These are phyloP conservation scores for Xylaria cubensis DNA, from an alignment of 495 filamentous ascomycete genomes.

Conservation along the genomic window DNA sequence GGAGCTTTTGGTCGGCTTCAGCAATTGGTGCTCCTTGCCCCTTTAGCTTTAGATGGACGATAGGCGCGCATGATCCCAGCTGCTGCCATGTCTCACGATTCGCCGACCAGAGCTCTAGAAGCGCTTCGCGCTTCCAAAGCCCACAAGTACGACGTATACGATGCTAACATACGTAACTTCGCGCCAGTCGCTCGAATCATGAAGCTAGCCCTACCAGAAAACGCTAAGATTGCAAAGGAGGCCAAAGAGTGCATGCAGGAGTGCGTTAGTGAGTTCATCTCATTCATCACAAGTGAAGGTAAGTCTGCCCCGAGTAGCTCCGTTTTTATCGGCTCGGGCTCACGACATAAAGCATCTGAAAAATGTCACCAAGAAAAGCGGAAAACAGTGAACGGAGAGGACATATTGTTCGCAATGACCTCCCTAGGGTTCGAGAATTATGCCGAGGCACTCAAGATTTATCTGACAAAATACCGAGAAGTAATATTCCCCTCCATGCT, in stretches of 20 bases:
- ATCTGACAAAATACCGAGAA: conserved; percentile 96
- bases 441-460: conserved; percentile 95
- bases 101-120: conserved; percentile 54
- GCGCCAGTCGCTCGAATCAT: conserved; percentile 98
- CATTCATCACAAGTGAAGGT: conserved; percentile 99
- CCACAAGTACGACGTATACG: conserved; percentile 59
- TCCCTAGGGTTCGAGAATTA: conserved; percentile 99
- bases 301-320: conserved; percentile 36
- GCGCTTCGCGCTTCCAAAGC: conserved; percentile 54
- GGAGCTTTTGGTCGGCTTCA: conserved; percentile 41
- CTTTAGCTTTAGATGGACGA: conserved; percentile 42
- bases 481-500: conserved; percentile 63
- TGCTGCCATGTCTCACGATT: conserved; percentile 60
- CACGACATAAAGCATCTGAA: conserved; percentile 77
- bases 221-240: conserved; percentile 99
- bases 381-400: conserved; percentile 98
- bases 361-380: conserved; percentile 99
- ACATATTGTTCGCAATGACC: conserved; percentile 98
- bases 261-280: conserved; percentile 99
- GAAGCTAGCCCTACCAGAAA: conserved; percentile 96
- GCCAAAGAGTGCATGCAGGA: conserved; percentile 99
- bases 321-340: conserved; percentile 30
- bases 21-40: conserved; percentile 46
- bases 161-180: conserved; percentile 91
- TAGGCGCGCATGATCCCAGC: conserved; percentile 43